Conservation (phyloP, 805 yeast species). For the Wickerhamiella nectarea region DNA sequence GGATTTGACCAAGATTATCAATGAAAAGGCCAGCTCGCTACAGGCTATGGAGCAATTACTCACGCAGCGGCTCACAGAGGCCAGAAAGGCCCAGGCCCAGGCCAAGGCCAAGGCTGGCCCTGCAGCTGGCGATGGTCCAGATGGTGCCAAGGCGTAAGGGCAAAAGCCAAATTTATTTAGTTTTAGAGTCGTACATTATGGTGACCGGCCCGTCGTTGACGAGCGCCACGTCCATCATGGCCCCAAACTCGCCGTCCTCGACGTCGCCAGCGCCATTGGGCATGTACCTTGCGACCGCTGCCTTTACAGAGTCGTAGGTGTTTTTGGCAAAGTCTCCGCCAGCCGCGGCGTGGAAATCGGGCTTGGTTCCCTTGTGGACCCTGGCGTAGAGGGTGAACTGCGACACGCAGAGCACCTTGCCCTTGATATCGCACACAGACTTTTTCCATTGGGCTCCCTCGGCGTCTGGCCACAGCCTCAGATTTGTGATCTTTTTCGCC, state of each 20-base stretch:
- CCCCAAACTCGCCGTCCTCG: slow-evolving; percentile 85
- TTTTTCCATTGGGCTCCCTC: slow-evolving; percentile 68
- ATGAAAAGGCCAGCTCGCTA: slow-evolving; percentile 54
- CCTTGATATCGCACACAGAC: slow-evolving; percentile 47
- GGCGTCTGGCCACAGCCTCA: slow-evolving; percentile 66
- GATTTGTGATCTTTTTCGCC: slow-evolving; percentile 48
- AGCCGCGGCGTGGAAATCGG: slow-evolving; percentile 88
- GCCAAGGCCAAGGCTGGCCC: not conserved
- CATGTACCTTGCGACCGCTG: slow-evolving; percentile 19
- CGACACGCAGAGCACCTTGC: slow-evolving; percentile 72
- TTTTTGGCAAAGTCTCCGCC: slow-evolving; percentile 48
- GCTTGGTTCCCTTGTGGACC: slow-evolving; percentile 82
- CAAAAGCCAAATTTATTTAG: not conserved
- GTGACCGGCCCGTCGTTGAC: slow-evolving; percentile 93
- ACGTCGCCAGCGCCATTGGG: slow-evolving; percentile 47
- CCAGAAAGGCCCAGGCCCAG: slow-evolving; percentile 9
- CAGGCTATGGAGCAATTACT: slow-evolving; percentile 40
- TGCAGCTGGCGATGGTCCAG: too few relatives aligned
- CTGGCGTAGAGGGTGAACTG: slow-evolving; percentile 85
- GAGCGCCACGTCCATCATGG: slow-evolving; percentile 88
- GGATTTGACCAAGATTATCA: slow-evolving; percentile 60
- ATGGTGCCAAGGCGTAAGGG: too few relatives aligned
- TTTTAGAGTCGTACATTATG: slow-evolving; percentile 47
- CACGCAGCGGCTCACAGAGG: slow-evolving; percentile 14
- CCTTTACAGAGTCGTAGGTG: slow-evolving; percentile 36